Base-by-base conservation (phyloP, 345 rosid species). In the Anacardium occidentale region DNA sequence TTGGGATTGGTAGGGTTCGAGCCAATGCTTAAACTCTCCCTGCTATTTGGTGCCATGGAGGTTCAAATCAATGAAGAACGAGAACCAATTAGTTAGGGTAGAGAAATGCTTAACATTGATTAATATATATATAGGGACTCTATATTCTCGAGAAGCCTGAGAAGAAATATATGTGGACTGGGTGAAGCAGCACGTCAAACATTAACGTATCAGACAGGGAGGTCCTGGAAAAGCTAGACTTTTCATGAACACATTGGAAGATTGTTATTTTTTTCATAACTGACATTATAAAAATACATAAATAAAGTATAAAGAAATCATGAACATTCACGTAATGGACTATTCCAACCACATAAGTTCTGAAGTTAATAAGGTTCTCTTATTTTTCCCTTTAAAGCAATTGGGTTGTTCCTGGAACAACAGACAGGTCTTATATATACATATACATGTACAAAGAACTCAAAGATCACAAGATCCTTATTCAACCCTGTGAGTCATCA, bases 1-100 rank as follows among this genome's bases (percentile, higher is more conserved):
- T 58, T 74, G 57, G 9, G 60, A 21, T 29, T 32, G 6, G 71
- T 69, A 1, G 73, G 6, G 70, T 64, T 58, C 0, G 83, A 71
- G 10, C 66, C 72, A 18, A 69, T 20, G 1, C 29, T 64, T 7
- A n/a, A n/a, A n/a, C n/a, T n/a, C n/a, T 59, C 56, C 29, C 81
- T 83, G 64, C 68, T 67, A 12, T 77, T 83, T 10, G 85, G 87
- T 7, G 87, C 83, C 90, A 81, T 87, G 67, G 32, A 15, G 5
- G 37, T 7, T 12, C 14, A 20, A 42, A 52, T 48, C 9, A 20
- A 10, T 1, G 11, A 56, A 18, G 17, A 5, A 18, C n/a, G 9
- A 32, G 51, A 64, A 9, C 13, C 1, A 45, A 12, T 3, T 25
- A 48, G 21, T 22, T 40, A n/a, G n/a, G n/a, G n/a, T n/a, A n/a